Evolutionary conservation across 352 stramenopile species (phyloP).

Genomic region (Aphanomyces astaci): DNA sequence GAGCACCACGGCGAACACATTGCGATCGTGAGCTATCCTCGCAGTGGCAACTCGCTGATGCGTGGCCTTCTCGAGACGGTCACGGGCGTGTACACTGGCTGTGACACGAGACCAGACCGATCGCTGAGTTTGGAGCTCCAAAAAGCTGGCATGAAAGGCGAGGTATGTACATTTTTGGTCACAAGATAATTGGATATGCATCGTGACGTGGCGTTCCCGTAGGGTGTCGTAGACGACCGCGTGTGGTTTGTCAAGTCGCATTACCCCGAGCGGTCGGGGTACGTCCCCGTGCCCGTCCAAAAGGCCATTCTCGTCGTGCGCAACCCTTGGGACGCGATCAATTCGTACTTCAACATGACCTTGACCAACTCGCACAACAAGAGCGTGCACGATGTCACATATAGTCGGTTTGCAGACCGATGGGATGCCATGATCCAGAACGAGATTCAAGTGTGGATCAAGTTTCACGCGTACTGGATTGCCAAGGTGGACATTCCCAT

Average conservation of each 20-base stretch:
- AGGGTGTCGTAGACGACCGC: constrained; percentile 91
- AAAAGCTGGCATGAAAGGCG: constrained; percentile 85
- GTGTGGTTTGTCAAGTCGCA: constrained; percentile 98
- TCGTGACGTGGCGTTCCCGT: constrained; percentile 22
- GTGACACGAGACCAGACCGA: constrained; percentile 93
- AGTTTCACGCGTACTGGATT: constrained; percentile 88
- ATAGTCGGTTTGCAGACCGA: constrained; percentile 75
- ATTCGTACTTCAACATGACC: constrained; percentile 99
- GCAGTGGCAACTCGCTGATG: constrained; percentile 96
- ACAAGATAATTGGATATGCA: not conserved
- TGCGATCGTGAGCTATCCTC: constrained; percentile 94
- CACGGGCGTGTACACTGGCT: constrained; percentile 94
- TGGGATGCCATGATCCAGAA: constrained; percentile 87
- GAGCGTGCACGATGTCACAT: constrained; percentile 81
- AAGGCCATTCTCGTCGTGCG: constrained; percentile 85
- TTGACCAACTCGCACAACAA: constrained; percentile 91
- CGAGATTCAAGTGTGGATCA: constrained; percentile 88
- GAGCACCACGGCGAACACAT: constrained; percentile 65
- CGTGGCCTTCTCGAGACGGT: constrained; percentile 92
- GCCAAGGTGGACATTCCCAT: constrained; percentile 82
- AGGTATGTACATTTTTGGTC: constrained; percentile 26
- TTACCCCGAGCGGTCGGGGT: constrained; percentile 94
- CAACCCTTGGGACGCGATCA: constrained; percentile 98
- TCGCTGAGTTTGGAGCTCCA: constrained; percentile 85
- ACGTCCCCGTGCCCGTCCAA: constrained; percentile 60